Conservation (phyloP, 345 rosid species). For the Eucalyptus melliodora region DNA sequence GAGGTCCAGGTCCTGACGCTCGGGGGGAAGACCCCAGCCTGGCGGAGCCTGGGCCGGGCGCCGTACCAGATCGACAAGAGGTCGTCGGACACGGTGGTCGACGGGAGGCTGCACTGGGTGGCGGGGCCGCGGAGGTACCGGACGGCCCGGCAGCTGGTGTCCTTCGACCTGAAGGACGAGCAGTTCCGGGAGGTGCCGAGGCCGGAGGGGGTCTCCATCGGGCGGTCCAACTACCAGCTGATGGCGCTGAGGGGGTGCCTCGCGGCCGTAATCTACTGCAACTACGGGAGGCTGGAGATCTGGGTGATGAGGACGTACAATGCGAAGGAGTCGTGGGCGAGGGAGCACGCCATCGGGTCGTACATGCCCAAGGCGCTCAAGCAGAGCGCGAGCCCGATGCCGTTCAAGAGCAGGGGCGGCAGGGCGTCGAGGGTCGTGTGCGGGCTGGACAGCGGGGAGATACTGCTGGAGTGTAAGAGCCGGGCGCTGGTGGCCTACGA, state of each 20-base stretch:
- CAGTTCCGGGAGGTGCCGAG: conserved; percentile 62
- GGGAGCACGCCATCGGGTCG: conserved; percentile 46
- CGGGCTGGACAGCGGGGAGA: conserved; percentile 49
- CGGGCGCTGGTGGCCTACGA: conserved; percentile 59
- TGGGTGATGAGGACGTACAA: conserved; percentile 79
- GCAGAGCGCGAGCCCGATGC: conserved; percentile 28
- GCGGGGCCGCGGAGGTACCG: conserved; percentile 43
- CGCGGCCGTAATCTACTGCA: conserved; percentile 53
- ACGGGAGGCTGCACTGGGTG: conserved; percentile 79
- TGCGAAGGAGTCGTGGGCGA: conserved; percentile 65
- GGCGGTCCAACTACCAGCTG: conserved; percentile 47
- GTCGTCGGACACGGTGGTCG: conserved; percentile 57
- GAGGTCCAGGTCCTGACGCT: conserved; percentile 20
- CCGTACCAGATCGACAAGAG: conserved; percentile 43
- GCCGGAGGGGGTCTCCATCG: conserved; percentile 60
- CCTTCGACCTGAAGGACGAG: conserved; percentile 70
- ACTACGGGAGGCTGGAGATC: conserved; percentile 63
- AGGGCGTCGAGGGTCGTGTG: conserved; percentile 47
- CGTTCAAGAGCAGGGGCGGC: conserved; percentile 25
- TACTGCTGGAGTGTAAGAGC: conserved; percentile 75
- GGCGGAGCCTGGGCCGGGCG: conserved; percentile 74
- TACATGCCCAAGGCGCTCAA: conserved; percentile 67
- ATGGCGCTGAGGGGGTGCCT: conserved; percentile 47
- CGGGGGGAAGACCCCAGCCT: not conserved
- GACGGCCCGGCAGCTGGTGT: conserved; percentile 51